These are phyloP conservation scores for Tephrocybe sp. DNA, from an alignment of 768 basidiomycete species.

Conservation along the genomic window DNA sequence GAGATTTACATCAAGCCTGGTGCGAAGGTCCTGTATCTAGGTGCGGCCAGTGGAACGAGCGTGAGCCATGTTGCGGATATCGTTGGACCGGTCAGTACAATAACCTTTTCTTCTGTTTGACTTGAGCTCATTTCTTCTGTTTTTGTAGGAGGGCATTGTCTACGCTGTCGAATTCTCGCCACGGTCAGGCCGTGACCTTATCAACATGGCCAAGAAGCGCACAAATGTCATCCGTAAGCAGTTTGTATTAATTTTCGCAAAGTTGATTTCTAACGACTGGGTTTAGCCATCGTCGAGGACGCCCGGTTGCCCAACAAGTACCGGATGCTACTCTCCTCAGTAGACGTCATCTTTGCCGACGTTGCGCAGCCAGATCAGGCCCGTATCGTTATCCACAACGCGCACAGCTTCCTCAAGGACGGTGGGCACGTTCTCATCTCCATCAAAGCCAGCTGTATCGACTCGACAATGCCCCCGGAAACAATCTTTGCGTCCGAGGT, in stretches of 20 bases:
- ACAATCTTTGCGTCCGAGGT: constrained; percentile 90
- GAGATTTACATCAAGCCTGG: constrained; percentile 92
- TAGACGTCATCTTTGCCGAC: constrained; percentile 98
- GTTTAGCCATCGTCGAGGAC: constrained; percentile 90
- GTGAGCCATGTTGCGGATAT: constrained; percentile 99
- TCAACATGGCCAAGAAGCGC: constrained; percentile 99
- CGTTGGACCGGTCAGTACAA: constrained; percentile 80
- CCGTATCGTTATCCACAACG: constrained; percentile 92
- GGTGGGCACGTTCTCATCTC: constrained; percentile 92
- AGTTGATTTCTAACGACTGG: neutral
- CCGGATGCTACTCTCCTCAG: constrained; percentile 92
- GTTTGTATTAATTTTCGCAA: neutral
- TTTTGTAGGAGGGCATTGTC: constrained; percentile 82
- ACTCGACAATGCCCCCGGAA: constrained; percentile 90
- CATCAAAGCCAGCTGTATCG: constrained; percentile 99
- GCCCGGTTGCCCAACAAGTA: constrained; percentile 96
- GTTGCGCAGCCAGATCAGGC: constrained; percentile 99
- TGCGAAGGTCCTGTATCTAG: constrained; percentile 94
- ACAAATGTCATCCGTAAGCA: constrained; percentile 95
- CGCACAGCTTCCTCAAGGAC: constrained; percentile 94
- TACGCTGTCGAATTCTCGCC: constrained; percentile 99
- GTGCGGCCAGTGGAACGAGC: constrained; percentile 96
- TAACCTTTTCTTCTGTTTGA: neutral
- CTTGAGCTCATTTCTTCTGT: constrained; percentile 4
- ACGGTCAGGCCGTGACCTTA: constrained; percentile 95